A percentile compares a stretch with the other conserved stretches of the same genome.
phyloP scores from a whole-genome alignment of 768 basidiomycete genomes.

The Ramaria sp. region DNA sequence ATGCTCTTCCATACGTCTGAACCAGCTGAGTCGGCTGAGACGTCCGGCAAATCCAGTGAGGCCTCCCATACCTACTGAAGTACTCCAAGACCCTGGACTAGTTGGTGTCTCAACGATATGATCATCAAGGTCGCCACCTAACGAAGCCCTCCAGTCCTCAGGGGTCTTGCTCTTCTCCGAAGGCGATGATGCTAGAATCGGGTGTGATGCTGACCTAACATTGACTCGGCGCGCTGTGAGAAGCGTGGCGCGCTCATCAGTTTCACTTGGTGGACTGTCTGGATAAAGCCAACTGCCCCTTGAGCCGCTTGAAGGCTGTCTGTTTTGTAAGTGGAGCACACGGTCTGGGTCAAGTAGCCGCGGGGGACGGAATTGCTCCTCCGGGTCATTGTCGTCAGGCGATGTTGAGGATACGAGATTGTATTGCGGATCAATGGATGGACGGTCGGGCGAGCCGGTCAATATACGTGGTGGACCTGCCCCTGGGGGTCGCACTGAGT shows the following conservation, averaged over 20 bases:
- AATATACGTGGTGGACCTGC: neutral
- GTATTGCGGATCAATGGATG: neutral
- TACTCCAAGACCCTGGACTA: neutral
- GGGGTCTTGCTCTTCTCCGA: neutral
- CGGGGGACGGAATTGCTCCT: neutral
- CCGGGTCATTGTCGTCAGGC: neutral
- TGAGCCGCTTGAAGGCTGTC: neutral
- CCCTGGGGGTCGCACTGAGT: neutral
- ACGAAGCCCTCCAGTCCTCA: neutral
- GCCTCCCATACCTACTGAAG: constrained; percentile 25
- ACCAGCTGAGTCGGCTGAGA: constrained; percentile 50
- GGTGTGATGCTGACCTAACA: constrained; percentile 17
- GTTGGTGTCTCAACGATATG: neutral
- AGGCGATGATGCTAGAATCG: neutral
- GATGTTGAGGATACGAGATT: neutral
- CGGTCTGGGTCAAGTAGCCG: neutral
- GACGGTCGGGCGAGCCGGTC: neutral
- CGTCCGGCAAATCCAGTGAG: constrained; percentile 35
- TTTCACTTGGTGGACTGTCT: constrained; percentile 19
- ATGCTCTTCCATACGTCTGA: constrained; percentile 25
- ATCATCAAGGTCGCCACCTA: neutral
- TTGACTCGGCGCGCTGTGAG: constrained; percentile 43
- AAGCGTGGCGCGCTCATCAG: constrained; percentile 33
- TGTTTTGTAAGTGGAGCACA: neutral
- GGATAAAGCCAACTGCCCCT: constrained; percentile 1